Evolutionary conservation across 2,329 filamentous ascomycete species (phyloP), one percentile per base, ranked within the genome.

Genomic region (Monosporascus sp.): DNA sequence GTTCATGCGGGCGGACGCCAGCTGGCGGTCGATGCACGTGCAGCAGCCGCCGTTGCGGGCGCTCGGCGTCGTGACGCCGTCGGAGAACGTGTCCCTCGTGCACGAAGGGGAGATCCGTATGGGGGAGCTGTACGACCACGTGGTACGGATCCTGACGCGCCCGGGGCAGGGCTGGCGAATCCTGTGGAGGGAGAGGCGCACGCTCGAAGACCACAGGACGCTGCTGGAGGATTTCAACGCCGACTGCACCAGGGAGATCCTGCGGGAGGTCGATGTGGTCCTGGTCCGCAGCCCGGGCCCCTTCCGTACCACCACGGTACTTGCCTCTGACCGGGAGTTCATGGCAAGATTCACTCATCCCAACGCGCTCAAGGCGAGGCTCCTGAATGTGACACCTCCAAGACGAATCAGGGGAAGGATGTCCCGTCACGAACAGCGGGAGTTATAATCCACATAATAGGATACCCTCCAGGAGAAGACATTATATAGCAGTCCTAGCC

Each of bases 11-110:
- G 9, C 11, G 31, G 49, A 43, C 18, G 52, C 52, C 14, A 54
- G 24, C 44, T 54, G 52, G 52, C n/a, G 52, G 20, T 17, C n/a
- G 2, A 54, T 54, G 52, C 43, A 51, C 18, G 52, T 54, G 20
- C 52, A 50, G 20, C 52, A 54, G 49, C 52, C 52, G 18, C 41
- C 49, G 14, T 38, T 50, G 18, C 25, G 18, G 31, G 25, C 18
- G 35, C 36, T 54, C 31, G 52, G 52, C 18, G 52, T 54, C 27
- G 37, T 49, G 20, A 27, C 22, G 36, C 52, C 52, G 27, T 44
- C 44, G 27, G 36, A 24, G 15, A 31, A 45, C 8, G 50, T 35
- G 25, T 35, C 52, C n/a, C 22, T 48, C 18, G 14, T 50, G 11
- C 24, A 48, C 36, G 27, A 50, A 22, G 39, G 46, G 15, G 31